These are phyloP conservation scores for Nicotiana benthamiana DNA, from an alignment of 257 asterid genomes.

Conservation along the genomic window DNA sequence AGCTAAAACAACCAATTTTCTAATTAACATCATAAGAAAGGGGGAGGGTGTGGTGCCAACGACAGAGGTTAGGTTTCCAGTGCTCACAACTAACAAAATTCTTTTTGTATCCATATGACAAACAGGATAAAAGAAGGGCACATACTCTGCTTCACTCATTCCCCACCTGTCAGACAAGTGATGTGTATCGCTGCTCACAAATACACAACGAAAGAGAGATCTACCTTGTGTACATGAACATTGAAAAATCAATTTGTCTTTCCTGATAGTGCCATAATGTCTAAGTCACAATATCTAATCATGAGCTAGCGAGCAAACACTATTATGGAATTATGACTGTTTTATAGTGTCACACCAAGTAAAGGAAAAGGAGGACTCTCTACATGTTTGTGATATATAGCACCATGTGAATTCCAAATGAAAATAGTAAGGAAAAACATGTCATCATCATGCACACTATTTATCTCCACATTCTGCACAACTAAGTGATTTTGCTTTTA, in stretches of 20 bases:
- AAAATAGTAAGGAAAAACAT: not conserved
- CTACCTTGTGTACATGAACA: not conserved
- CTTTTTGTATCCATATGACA: too few relatives aligned
- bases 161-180: too few relatives aligned
- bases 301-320: not conserved
- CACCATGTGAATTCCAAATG: not conserved
- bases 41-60: too few relatives aligned
- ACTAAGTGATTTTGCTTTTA: not conserved
- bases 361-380: not conserved
- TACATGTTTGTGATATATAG: not conserved
- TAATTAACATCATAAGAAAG: too few relatives aligned
- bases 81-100: too few relatives aligned
- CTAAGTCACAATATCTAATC: not conserved
- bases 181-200: too few relatives aligned
- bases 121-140: too few relatives aligned
- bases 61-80: too few relatives aligned
- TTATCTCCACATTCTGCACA: not conserved
- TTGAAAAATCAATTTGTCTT: not conserved
- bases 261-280: conserved; percentile 2
- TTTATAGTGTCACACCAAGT: not conserved
- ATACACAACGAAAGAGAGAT: not conserved
- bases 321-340: not conserved
- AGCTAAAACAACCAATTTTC: too few relatives aligned
- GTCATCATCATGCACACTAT: not conserved
- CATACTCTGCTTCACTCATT: too few relatives aligned